Evolutionary conservation across 306 rosid species (phyloP).

Genomic region (Fragaria ananassa): DNA sequence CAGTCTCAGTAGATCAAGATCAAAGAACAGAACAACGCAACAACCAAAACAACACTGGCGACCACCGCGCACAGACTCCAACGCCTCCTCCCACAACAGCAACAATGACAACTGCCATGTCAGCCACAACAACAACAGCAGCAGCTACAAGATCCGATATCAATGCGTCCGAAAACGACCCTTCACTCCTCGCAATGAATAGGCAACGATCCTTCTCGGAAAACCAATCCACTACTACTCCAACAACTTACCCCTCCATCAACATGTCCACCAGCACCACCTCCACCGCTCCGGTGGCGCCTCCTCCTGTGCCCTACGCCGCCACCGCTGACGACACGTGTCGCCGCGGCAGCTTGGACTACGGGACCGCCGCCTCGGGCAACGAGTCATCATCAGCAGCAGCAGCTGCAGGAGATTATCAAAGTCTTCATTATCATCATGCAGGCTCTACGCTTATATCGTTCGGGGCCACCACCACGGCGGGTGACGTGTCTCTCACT

Average conservation of each 20-base stretch:
- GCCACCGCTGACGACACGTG: conserved; percentile 49
- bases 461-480: conserved; percentile 76
- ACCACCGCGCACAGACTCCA: conserved; percentile 61
- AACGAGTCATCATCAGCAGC: conserved; percentile 27
- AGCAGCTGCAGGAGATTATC: neutral
- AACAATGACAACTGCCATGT: conserved; percentile 7
- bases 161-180: conserved; percentile 67
- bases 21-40: conserved; percentile 27
- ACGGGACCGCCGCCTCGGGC: conserved; percentile 59
- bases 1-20: conserved; percentile 20
- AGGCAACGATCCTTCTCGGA: conserved; percentile 52
- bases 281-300: conserved; percentile 45
- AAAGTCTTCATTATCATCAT: conserved; percentile 33
- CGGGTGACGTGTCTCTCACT: conserved; percentile 95
- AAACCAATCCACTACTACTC: conserved; percentile 47
- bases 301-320: conserved; percentile 21
- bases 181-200: conserved; percentile 61
- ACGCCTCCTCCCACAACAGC: conserved; percentile 18
- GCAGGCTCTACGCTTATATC: conserved; percentile 67
- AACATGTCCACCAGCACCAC: conserved; percentile 16
- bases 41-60: conserved; percentile 28
- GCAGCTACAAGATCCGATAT: conserved; percentile 50
- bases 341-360: conserved; percentile 58
- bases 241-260: neutral
- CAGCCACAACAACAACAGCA: conserved; percentile 31